These are phyloP conservation scores for Metahyphopichia silvanorum DNA, from an alignment of 805 yeast species.

Conservation along the genomic window DNA sequence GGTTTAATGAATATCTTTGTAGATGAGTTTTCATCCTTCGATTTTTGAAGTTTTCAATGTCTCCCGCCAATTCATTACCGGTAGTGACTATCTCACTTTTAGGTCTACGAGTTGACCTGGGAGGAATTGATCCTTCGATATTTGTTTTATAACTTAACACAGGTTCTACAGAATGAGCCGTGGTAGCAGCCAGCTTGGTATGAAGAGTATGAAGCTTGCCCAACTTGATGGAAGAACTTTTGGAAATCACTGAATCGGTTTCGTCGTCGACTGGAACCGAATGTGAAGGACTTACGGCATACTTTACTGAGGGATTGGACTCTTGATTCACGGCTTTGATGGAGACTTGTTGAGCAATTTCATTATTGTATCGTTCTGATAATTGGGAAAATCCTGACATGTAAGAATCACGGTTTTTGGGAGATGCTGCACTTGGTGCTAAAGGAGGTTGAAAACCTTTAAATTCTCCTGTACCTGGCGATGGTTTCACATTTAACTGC, in stretches of 20 bases:
- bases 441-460: slow-evolving; percentile 8
- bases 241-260: slow-evolving; percentile 2
- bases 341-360: slow-evolving; percentile 19
- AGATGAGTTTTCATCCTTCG: slow-evolving; percentile 4
- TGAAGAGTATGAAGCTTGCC: slow-evolving; percentile 11
- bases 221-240: slow-evolving; percentile 7
- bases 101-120: slow-evolving; percentile 38
- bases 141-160: slow-evolving; percentile 29
- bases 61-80: slow-evolving; percentile 5
- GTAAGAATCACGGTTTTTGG: slow-evolving; percentile 12
- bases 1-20: slow-evolving; percentile 21
- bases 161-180: slow-evolving; percentile 15
- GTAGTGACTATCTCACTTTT: slow-evolving; percentile 18
- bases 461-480: slow-evolving; percentile 4
- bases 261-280: slow-evolving; percentile 1
- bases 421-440: slow-evolving; percentile 1
- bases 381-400: slow-evolving; percentile 18
- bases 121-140: slow-evolving; percentile 35
- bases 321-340: slow-evolving; percentile 16
- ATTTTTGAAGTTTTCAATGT: slow-evolving; percentile 5
- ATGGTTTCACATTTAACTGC: slow-evolving; percentile 1
- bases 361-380: slow-evolving; percentile 14
- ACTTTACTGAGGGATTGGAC: slow-evolving; percentile 3
- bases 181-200: slow-evolving; percentile 2
- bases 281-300: background rate